Evolutionary conservation across 495 filamentous ascomycete species (phyloP).

Genomic region (Penicillium bovifimosum): DNA sequence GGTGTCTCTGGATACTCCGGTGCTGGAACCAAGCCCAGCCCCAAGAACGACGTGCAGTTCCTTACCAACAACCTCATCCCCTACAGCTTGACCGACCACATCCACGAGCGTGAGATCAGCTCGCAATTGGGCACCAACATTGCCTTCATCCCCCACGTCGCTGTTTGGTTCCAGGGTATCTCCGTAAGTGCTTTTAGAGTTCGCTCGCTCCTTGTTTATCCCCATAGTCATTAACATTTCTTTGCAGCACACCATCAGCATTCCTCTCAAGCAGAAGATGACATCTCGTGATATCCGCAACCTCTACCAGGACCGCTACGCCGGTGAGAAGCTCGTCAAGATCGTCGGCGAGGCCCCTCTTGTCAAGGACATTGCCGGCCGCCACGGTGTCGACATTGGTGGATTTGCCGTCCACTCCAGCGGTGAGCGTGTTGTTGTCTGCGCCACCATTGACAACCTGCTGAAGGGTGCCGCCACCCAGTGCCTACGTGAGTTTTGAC

Average conservation of each 20-base stretch:
- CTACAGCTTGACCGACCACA: constrained; percentile 90
- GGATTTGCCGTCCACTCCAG: constrained; percentile 86
- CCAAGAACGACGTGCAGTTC: constrained; percentile 91
- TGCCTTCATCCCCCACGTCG: constrained; percentile 92
- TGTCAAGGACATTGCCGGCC: constrained; percentile 84
- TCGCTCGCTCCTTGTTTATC: neutral
- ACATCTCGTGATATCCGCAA: constrained; percentile 87
- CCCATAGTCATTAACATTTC: constrained; percentile 12
- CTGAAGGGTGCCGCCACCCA: constrained; percentile 96
- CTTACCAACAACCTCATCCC: constrained; percentile 87
- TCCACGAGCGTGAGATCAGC: constrained; percentile 91
- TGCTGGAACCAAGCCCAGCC: constrained; percentile 89
- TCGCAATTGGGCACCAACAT: constrained; percentile 69
- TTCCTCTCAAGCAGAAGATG: constrained; percentile 80
- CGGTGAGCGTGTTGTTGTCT: constrained; percentile 88
- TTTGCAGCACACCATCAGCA: constrained; percentile 71
- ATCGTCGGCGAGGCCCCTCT: constrained; percentile 80
- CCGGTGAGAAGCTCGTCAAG: constrained; percentile 90
- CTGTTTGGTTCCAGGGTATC: constrained; percentile 97
- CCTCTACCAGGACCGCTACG: constrained; percentile 93
- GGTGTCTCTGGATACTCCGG: constrained; percentile 95
- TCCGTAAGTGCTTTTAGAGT: constrained; percentile 38
- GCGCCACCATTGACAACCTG: constrained; percentile 96
- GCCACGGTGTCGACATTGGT: constrained; percentile 91
- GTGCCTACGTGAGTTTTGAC: constrained; percentile 70